Evolutionary conservation across 2,329 filamentous ascomycete species (phyloP), one percentile per base, ranked within the genome.

Genomic region (Colletotrichum abscissum): DNA sequence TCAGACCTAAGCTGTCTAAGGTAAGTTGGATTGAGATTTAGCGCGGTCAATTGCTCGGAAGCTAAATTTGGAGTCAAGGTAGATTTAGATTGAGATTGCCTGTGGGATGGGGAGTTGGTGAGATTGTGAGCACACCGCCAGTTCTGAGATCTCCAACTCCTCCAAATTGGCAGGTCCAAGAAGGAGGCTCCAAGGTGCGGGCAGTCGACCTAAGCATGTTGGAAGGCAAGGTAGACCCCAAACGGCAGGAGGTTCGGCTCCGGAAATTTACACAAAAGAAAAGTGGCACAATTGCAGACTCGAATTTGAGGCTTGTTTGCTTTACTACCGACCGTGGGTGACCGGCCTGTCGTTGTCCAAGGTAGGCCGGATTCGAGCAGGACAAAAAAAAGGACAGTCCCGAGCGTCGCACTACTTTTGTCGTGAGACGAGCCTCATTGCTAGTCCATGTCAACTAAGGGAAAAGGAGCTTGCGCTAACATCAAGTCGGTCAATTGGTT

Each of bases 341-440:
- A 16, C 52, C 24, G 24, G 58, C 30, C 42, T 38, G 5, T 14
- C 24, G 62, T n/a, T n/a, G 62, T 64, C 22, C 12, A 49, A 38
- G 12, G 12, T 16, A 14, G 38, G 38, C 22, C 28, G 12, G 26
- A 55, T 5, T 24, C 28, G 22, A 24, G 22, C 46, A 24, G 26
- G 30, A 55, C 28, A 35, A 33, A 33, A 16, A 42, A 42, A 33
- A 16, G 22, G 16, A 38, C 22, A n/a, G 11, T 30, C 4, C 62
- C 7, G 30, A 55, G 46, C 12, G 62, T 55, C 62, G 46, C 62
- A 64, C 62, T 28, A 64, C 14, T 16, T 5, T 8, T 19, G 5
- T 64, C 62, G 62, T 64, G 62, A 64, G 62, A 64, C 62, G 62
- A 64, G 22, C 28, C 30, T 55, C 62, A 35, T 26, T 12, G n/a